Percentiles rank a stretch among this genome's conserved stretches.
Evolutionary conservation across 176 grass and related monocot species (phyloP).

Genomic region (Oryza officinalis): DNA sequence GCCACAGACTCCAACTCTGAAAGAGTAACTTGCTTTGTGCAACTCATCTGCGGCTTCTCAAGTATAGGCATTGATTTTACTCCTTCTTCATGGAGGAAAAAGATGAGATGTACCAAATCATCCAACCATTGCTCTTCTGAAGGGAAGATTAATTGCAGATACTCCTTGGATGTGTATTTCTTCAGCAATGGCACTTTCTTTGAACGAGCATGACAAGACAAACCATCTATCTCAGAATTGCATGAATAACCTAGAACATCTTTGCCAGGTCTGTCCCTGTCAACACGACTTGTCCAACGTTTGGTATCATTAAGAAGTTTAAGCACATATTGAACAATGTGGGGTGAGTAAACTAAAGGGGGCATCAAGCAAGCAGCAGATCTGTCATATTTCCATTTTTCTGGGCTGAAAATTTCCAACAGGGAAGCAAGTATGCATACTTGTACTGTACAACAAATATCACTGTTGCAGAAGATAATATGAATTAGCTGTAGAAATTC

Average conservation of each 20-base stretch:
- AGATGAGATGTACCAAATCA: constrained; percentile 75
- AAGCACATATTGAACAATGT: constrained; percentile 69
- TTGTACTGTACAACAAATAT: constrained; percentile 66
- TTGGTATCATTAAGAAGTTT: constrained; percentile 63
- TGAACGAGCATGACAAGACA: constrained; percentile 66
- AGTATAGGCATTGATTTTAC: constrained; percentile 56
- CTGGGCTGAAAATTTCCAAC: constrained; percentile 63
- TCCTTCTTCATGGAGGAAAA: constrained; percentile 76
- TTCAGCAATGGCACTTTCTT: constrained; percentile 56
- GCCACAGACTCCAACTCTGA: constrained; percentile 72
- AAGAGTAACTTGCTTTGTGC: constrained; percentile 57
- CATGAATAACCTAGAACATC: constrained; percentile 38
- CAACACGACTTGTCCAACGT: constrained; percentile 50
- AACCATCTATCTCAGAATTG: constrained; percentile 43
- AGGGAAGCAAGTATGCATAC: constrained; percentile 78
- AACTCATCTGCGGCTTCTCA: constrained; percentile 65
- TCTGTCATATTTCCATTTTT: constrained; percentile 68
- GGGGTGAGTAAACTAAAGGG: constrained; percentile 83
- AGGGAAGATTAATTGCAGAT: constrained; percentile 72
- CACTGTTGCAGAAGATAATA: constrained; percentile 55
- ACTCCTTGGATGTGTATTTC: constrained; percentile 70
- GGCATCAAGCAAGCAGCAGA: constrained; percentile 60
- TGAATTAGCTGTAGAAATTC: constrained; percentile 79
- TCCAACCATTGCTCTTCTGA: constrained; percentile 76
- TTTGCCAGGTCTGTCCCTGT: constrained; percentile 46